Percentiles rank a stretch among this genome's conserved stretches.
These are phyloP conservation scores for Linum trigynum DNA, from an alignment of 345 rosid genomes.

Conservation along the genomic window DNA sequence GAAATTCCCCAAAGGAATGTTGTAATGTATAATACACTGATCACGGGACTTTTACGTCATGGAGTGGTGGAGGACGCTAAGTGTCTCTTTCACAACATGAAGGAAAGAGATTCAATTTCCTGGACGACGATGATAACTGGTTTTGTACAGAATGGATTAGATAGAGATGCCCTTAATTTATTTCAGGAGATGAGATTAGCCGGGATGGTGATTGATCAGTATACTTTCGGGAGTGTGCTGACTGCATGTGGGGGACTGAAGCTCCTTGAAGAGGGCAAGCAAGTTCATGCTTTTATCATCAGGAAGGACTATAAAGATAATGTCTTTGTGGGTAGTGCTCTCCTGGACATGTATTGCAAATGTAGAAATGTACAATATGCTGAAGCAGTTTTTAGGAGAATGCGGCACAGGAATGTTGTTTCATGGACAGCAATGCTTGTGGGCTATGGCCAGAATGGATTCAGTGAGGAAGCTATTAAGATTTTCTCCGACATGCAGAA, in stretches of 20 bases:
- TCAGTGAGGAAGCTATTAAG: slow-evolving; percentile 64
- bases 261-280: slow-evolving; percentile 58
- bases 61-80: slow-evolving; percentile 57
- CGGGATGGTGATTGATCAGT: slow-evolving; percentile 69
- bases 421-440: slow-evolving; percentile 95
- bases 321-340: slow-evolving; percentile 79
- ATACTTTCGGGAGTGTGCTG: slow-evolving; percentile 72
- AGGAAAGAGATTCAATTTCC: slow-evolving; percentile 63
- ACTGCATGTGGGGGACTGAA: slow-evolving; percentile 63
- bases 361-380: slow-evolving; percentile 52
- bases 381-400: slow-evolving; percentile 49
- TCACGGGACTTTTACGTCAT: slow-evolving; percentile 53
- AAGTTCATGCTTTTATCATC: slow-evolving; percentile 54
- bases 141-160: slow-evolving; percentile 53
- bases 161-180: slow-evolving; percentile 45
- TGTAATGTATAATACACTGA: slow-evolving; percentile 64
- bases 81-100: slow-evolving; percentile 45
- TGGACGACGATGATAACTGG: slow-evolving; percentile 92
- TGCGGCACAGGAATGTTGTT: slow-evolving; percentile 65
- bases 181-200: slow-evolving; percentile 58
- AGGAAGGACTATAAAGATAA: slow-evolving; percentile 49
- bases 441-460: slow-evolving; percentile 82
- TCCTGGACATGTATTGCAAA: slow-evolving; percentile 91
- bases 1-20: slow-evolving; percentile 41
- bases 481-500: slow-evolving; percentile 61